A percentile compares a stretch with the other conserved stretches of the same genome.
These are phyloP conservation scores for Mycena metata DNA, from an alignment of 768 basidiomycete genomes.

Conservation along the genomic window DNA sequence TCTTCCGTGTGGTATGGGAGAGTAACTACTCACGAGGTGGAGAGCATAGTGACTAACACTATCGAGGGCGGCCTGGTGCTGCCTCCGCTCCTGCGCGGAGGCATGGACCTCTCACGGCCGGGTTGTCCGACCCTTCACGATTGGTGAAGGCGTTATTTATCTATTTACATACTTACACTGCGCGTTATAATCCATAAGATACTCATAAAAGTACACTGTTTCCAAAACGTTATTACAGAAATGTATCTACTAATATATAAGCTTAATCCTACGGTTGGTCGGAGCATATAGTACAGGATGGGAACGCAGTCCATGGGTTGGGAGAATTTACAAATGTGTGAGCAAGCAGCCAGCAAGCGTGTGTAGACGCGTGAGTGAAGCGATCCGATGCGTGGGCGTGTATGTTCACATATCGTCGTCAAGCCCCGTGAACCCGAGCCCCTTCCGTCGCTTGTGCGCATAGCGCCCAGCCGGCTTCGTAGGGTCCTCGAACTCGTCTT, in stretches of 20 bases:
- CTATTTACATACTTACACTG: not conserved
- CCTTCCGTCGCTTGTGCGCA: slow-evolving; percentile 68
- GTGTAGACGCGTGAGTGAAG: slow-evolving; percentile 18
- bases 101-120: slow-evolving; percentile 82
- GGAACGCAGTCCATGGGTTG: slow-evolving; percentile 7
- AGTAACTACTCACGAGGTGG: slow-evolving; percentile 90
- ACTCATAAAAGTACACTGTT: slow-evolving; percentile 28
- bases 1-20: slow-evolving; percentile 95
- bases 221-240: slow-evolving; percentile 20
- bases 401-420: slow-evolving; percentile 50
- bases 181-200: slow-evolving; percentile 22
- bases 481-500: slow-evolving; percentile 83
- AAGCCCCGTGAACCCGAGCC: slow-evolving; percentile 56
- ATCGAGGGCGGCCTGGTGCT: slow-evolving; percentile 81
- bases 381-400: slow-evolving; percentile 10
- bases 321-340: slow-evolving; percentile 32
- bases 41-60: slow-evolving; percentile 88
- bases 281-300: slow-evolving; percentile 27
- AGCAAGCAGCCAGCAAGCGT: slow-evolving; percentile 7
- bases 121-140: slow-evolving; percentile 77
- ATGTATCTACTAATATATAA: slow-evolving; percentile 22
- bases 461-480: slow-evolving; percentile 77
- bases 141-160: slow-evolving; percentile 61
- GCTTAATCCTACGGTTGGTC: slow-evolving; percentile 22
- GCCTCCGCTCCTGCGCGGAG: slow-evolving; percentile 88